Conservation (phyloP, 2,329 filamentous ascomycete species). For the Paecilomyces sp. region DNA sequence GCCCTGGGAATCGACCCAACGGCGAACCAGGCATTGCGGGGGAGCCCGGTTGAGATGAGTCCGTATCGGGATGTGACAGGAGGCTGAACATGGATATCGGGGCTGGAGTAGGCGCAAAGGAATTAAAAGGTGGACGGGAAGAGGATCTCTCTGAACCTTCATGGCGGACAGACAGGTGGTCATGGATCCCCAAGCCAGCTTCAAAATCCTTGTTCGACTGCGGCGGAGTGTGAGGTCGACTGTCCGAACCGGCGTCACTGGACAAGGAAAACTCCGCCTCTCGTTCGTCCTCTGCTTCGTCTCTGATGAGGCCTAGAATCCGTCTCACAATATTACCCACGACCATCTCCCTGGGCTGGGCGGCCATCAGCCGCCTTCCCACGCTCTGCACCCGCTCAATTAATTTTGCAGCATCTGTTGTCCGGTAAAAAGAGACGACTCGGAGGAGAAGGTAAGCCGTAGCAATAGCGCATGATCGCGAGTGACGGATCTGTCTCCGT, state of each 20-base stretch:
- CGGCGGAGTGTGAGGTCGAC: constrained; percentile 35
- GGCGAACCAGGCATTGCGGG: constrained; percentile 24
- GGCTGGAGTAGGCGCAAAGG: constrained; percentile 49
- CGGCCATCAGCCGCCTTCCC: constrained; percentile 69
- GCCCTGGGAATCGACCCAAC: constrained; percentile 23
- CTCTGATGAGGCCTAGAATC: constrained; percentile 81
- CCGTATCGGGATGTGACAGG: constrained; percentile 59
- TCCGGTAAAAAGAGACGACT: constrained; percentile 75
- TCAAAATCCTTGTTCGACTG: constrained; percentile 1
- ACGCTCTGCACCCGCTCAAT: constrained; percentile 73
- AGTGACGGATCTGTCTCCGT: constrained; percentile 79
- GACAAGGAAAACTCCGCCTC: constrained; percentile 52
- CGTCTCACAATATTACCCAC: constrained; percentile 92
- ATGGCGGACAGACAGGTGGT: constrained; percentile 17
- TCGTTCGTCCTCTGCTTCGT: constrained; percentile 77
- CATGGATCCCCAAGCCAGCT: constrained; percentile 12
- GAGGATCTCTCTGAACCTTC: constrained; percentile 25
- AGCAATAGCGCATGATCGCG: constrained; percentile 81
- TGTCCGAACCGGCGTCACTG: constrained; percentile 56
- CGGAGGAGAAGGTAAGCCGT: constrained; percentile 83
- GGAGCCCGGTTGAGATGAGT: constrained; percentile 33
- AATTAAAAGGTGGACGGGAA: constrained; percentile 54
- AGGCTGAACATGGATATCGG: constrained; percentile 81
- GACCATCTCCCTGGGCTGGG: constrained; percentile 83
- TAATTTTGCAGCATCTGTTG: constrained; percentile 68